These are phyloP conservation scores for Neoascochyta sp. DNA, from an alignment of 2,329 filamentous ascomycete genomes.

Conservation along the genomic window DNA sequence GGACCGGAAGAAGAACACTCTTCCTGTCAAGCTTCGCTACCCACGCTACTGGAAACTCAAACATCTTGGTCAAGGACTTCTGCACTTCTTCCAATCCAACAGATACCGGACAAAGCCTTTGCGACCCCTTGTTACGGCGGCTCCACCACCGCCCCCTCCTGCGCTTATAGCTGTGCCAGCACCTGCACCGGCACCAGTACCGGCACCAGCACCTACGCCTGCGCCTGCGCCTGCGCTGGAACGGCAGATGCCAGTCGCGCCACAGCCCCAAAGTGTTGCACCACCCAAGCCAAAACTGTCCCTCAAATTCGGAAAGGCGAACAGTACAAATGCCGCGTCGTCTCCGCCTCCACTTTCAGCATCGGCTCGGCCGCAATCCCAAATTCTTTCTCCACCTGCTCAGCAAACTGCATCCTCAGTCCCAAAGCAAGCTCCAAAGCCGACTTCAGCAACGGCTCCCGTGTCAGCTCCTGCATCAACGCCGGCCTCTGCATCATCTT, in stretches of 20 bases:
- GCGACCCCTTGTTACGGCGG: conserved; percentile 8
- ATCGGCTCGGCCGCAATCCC: conserved; percentile 10
- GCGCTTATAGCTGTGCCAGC: conserved; percentile 2
- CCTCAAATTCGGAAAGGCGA: conserved; percentile 19
- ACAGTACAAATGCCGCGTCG: conserved; percentile 5
- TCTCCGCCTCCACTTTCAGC: conserved; percentile 13
- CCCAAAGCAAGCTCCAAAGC: neutral
- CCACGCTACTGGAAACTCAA: conserved; percentile 57
- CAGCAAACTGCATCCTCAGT: too few species aligned
- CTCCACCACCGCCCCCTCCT: conserved; percentile 7
- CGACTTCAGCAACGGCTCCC: neutral
- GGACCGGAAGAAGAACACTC: conserved; percentile 43
- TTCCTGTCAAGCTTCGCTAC: conserved; percentile 50
- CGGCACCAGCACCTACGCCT: neutral
- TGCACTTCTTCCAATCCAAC: conserved; percentile 30
- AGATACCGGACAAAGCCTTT: conserved; percentile 18
- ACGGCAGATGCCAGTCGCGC: conserved; percentile 1
- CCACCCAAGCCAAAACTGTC: conserved; percentile 17
- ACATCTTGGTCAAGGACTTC: conserved; percentile 48
- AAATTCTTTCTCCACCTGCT: conserved; percentile 13
- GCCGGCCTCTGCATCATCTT: too few species aligned
- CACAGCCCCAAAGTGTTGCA: conserved; percentile 3
- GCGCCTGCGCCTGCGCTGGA: conserved; percentile 2
- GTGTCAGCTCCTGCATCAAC: neutral
- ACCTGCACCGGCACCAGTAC: conserved; percentile 1